Evolutionary conservation across 1,284 basidiomycete species (phyloP).

Genomic region (Cystobasidium pallidum): DNA sequence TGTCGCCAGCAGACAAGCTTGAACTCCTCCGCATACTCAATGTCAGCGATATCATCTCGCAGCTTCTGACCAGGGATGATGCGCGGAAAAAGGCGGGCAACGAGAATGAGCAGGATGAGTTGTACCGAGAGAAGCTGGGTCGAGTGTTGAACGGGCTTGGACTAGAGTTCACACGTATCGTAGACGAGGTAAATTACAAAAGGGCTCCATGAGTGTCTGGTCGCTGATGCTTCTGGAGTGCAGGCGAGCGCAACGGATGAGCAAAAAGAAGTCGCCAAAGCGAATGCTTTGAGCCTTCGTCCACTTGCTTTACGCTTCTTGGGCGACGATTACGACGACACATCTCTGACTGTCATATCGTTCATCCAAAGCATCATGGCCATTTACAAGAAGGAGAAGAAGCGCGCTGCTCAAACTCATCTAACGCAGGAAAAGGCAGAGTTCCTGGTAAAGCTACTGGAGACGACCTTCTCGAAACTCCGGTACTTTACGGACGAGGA

Average conservation of each 20-base stretch:
- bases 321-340: conserved; percentile 84
- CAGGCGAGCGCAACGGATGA: conserved; percentile 69
- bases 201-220: neutral
- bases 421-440: conserved; percentile 71
- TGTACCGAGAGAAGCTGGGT: conserved; percentile 86
- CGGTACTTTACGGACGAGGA: conserved; percentile 67
- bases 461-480: conserved; percentile 77
- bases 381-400: conserved; percentile 74
- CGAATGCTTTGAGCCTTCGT: conserved; percentile 70
- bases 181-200: conserved; percentile 66
- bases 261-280: conserved; percentile 70
- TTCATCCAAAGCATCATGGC: conserved; percentile 74
- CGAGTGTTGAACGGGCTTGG: conserved; percentile 82
- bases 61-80: conserved; percentile 74
- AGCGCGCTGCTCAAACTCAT: conserved; percentile 67
- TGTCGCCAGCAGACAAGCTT: conserved; percentile 89
- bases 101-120: conserved; percentile 64
- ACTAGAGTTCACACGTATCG: conserved; percentile 79
- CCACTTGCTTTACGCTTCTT: conserved; percentile 86
- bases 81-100: conserved; percentile 22
- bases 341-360: conserved; percentile 79
- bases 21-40: conserved; percentile 88
- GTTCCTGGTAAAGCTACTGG: conserved; percentile 78
- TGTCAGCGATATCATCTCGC: conserved; percentile 74
- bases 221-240: conserved; percentile 24